Evolutionary conservation across 257 asterid species (phyloP).

Genomic region (Linaria vulgaris): DNA sequence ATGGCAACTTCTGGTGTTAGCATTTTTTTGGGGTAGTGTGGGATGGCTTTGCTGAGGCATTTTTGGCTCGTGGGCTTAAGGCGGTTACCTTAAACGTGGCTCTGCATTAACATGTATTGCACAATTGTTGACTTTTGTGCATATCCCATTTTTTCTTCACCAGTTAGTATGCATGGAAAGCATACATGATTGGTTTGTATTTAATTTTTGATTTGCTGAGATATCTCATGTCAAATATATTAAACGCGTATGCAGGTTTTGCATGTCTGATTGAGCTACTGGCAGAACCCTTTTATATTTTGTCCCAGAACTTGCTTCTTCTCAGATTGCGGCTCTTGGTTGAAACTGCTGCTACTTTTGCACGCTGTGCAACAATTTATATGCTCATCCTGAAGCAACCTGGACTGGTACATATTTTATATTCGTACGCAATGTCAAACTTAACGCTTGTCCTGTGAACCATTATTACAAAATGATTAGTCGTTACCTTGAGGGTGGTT

Average conservation of each 20-base stretch:
- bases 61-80: background rate
- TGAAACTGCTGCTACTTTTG: constrained; percentile 78
- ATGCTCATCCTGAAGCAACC: constrained; percentile 67
- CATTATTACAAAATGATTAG: no score
- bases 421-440: constrained; percentile 13
- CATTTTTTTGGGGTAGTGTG: background rate
- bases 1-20: constrained; percentile 1
- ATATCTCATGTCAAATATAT: constrained; percentile 15
- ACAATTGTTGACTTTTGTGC: constrained; percentile 11
- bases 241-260: constrained; percentile 54
- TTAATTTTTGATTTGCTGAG: background rate
- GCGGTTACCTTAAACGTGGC: background rate
- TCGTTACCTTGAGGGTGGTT: constrained; percentile 9
- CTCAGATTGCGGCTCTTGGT: constrained; percentile 78
- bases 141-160: background rate
- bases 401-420: constrained; percentile 47
- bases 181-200: background rate
- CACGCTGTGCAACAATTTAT: constrained; percentile 75
- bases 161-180: constrained; percentile 9
- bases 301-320: constrained; percentile 83
- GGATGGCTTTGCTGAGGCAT: background rate
- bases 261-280: constrained; percentile 91
- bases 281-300: constrained; percentile 91
- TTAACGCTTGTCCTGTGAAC: background rate
- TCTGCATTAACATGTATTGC: background rate